Evolutionary conservation across 176 grass and related monocot species (phyloP).

Genomic region (Avena eriantha): DNA sequence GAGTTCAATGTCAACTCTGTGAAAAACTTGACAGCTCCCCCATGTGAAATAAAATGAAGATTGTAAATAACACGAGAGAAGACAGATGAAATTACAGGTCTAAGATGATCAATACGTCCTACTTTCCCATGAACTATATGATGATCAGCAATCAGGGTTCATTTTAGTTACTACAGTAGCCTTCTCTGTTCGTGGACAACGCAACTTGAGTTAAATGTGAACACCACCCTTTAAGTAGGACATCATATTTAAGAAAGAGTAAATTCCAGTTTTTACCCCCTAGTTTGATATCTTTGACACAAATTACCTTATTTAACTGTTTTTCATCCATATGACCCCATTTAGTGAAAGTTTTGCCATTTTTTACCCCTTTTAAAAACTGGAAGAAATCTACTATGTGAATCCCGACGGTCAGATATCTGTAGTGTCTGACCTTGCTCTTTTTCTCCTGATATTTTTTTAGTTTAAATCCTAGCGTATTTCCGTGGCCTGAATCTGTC

Average conservation of each 20-base stretch:
- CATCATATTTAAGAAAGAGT: conserved; percentile 14
- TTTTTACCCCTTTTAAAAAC: too few species aligned
- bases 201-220: conserved; percentile 24
- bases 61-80: neutral
- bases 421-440: too few species aligned
- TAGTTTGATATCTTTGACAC: too few species aligned
- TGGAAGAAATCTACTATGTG: too few species aligned
- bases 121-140: conserved; percentile 87
- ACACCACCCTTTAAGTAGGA: conserved; percentile 32
- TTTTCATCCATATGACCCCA: too few species aligned
- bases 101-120: conserved; percentile 58
- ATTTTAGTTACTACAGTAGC: conserved; percentile 78
- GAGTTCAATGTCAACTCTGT: conserved; percentile 73
- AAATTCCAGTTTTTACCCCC: too few species aligned
- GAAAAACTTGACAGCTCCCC: conserved; percentile 71
- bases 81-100: conserved; percentile 15
- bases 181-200: conserved; percentile 73
- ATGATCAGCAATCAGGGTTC: conserved; percentile 90
- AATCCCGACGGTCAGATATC: too few species aligned
- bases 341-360: too few species aligned
- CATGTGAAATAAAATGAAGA: conserved; percentile 1
- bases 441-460: too few species aligned
- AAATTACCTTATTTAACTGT: too few species aligned
- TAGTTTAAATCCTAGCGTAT: too few species aligned
- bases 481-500: too few species aligned